Percentiles rank a stretch among this genome's conserved stretches.
These are phyloP conservation scores for Pythium scleroteichum DNA, from an alignment of 352 stramenopile genomes.

Conservation along the genomic window DNA sequence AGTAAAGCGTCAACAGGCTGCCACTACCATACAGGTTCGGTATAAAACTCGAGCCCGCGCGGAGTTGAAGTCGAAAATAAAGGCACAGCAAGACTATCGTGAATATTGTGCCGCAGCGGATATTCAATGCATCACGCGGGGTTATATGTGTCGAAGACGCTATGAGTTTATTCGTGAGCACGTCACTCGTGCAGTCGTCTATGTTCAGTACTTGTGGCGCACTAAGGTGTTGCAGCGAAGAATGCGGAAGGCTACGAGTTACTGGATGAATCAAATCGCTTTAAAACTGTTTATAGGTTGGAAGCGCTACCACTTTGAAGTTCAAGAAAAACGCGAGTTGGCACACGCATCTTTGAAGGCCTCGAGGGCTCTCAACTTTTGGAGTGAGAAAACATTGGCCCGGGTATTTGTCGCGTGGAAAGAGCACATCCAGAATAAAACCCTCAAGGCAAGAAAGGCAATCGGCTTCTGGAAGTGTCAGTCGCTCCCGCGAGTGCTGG, in stretches of 20 bases:
- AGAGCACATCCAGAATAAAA: conserved; percentile 37
- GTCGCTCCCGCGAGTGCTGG: conserved; percentile 56
- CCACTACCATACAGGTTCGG: conserved; percentile 41
- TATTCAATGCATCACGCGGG: conserved; percentile 59
- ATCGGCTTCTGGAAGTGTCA: conserved; percentile 73
- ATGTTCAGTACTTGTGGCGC: conserved; percentile 65
- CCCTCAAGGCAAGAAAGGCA: conserved; percentile 51
- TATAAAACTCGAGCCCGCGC: conserved; percentile 38
- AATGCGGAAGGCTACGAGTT: conserved; percentile 49
- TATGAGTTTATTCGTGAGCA: conserved; percentile 44
- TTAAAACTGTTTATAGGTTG: conserved; percentile 58
- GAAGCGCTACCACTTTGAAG: conserved; percentile 31
- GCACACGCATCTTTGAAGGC: conserved; percentile 34
- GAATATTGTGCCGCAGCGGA: conserved; percentile 55
- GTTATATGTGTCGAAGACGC: conserved; percentile 38
- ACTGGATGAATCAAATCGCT: conserved; percentile 58
- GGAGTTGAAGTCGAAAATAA: conserved; percentile 24
- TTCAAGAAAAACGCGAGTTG: conserved; percentile 28
- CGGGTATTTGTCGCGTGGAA: conserved; percentile 54
- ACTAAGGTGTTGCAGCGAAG: conserved; percentile 44
- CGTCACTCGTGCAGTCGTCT: conserved; percentile 40
- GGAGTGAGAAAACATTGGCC: conserved; percentile 50
- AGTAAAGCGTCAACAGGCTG: conserved; percentile 30
- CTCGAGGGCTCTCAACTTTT: conserved; percentile 62
- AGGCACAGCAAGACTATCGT: conserved; percentile 39